Evolutionary conservation across 2,329 filamentous ascomycete species (phyloP), one percentile per base, ranked within the genome.

Genomic region (Capronia coronata): DNA sequence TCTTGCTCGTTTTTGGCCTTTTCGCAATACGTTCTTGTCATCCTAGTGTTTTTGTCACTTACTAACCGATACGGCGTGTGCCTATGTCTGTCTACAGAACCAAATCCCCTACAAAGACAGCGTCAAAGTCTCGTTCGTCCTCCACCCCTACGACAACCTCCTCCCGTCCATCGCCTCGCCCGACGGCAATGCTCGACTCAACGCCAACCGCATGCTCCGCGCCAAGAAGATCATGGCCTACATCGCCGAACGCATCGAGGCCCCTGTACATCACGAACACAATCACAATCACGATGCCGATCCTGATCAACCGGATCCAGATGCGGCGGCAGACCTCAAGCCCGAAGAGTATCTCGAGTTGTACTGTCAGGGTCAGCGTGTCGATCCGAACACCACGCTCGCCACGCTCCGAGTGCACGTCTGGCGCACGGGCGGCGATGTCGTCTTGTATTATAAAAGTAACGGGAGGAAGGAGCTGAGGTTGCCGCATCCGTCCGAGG

Each of bases 291-390:
- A 43, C 1, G 51, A 49, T n/a, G 32, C 41, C 41, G 48, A 52
- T 11, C 48, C 45, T 2, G 49, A 51, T n/a, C 43, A 34, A 10
- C 40, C 34, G 2, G 39, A 14, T 4, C 3, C 23, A n/a, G 40
- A 30, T 10, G 2, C 13, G 40, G 23, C 25, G 5, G n/a, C 3
- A 19, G 10, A 42, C 22, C 45, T 94, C 63, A 83, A 79, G 61
- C 87, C 91, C 1, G 91, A 97, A 65, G 88, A 97, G 63, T 96
- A 96, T 68, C 72, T 98, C 25, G 93, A 98, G 65, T 72, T 98
- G 43, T 94, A 94, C 66, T 97, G 93, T 68, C 90, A 96, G 64
- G 86, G 32, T 54, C 83, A 77, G 65, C 63, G 43, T 46, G 74
- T 97, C 21, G 79, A 85, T 1, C 81, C 83, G 5, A 85, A 83